phyloP scores from a whole-genome alignment of 1,139 yeast species.

The Starmera stellimalicola region DNA sequence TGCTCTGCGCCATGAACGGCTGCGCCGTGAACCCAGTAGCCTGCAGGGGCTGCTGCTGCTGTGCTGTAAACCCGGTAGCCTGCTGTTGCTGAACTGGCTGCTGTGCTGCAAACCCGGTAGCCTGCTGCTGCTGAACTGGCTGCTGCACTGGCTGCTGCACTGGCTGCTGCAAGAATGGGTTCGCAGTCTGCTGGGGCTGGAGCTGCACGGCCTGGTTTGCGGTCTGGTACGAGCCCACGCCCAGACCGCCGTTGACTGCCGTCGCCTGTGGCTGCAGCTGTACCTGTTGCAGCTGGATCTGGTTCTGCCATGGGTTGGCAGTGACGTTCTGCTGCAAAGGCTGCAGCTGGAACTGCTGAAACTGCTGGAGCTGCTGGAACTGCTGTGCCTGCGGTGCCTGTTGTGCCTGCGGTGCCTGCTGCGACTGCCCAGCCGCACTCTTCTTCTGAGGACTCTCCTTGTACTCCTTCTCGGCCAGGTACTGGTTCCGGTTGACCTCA shows the following conservation, averaged over 20 bases:
- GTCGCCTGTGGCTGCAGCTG: conserved; percentile 7
- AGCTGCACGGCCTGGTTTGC: no score
- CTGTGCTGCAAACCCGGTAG: background rate
- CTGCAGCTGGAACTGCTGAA: conserved; percentile 12
- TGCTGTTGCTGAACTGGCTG: conserved; percentile 3
- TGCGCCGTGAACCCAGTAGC: conserved; percentile 1
- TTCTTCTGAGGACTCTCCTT: conserved; percentile 15
- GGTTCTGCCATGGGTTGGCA: conserved; percentile 14
- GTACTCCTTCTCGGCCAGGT: conserved; percentile 52
- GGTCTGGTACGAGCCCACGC: no score
- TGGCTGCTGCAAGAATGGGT: conserved; percentile 12
- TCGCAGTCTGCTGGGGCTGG: conserved; percentile 5
- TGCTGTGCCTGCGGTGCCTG: conserved; percentile 10
- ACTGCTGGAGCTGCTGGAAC: conserved; percentile 12
- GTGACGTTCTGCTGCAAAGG: conserved; percentile 21
- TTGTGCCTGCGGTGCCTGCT: conserved; percentile 5
- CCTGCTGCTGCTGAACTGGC: no score
- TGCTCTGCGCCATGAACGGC: conserved; percentile 1
- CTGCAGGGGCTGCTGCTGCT: conserved; percentile 4
- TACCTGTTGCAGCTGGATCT: conserved; percentile 5
- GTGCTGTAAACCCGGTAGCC: background rate
- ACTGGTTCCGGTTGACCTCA: conserved; percentile 70
- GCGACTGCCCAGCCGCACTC: conserved; percentile 5
- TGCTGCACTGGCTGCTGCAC: conserved; percentile 2
- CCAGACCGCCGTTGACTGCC: background rate